phyloP scores from a whole-genome alignment of 2,329 filamentous ascomycete species.

The Aureobasidium leucospermi region DNA sequence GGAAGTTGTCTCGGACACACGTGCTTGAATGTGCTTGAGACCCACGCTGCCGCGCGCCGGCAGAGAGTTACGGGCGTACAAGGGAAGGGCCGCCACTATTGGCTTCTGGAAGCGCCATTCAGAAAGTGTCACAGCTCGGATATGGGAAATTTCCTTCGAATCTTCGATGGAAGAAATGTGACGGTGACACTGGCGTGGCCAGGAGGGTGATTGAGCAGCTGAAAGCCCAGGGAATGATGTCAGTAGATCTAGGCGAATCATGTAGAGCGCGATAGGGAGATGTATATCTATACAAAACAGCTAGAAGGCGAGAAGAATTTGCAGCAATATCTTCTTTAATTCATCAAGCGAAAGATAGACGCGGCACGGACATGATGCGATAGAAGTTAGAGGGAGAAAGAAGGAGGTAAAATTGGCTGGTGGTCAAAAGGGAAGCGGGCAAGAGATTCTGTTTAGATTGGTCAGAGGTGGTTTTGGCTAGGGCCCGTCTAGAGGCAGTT shows the following conservation, averaged over 20 bases:
- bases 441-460: neutral
- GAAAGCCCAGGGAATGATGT: neutral
- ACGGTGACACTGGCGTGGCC: neutral
- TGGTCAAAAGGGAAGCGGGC: neutral
- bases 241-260: neutral
- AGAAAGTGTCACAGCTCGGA: conserved; percentile 1
- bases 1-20: neutral
- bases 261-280: neutral
- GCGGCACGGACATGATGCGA: conserved; percentile 4
- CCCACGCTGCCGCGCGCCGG: neutral
- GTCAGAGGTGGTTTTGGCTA: neutral
- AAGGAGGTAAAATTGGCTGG: neutral
- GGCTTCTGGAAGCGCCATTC: conserved; percentile 9
- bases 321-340: neutral
- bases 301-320: conserved; percentile 6
- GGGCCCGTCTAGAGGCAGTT: conserved; percentile 7
- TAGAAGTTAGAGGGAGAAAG: neutral
- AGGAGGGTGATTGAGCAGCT: neutral
- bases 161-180: neutral
- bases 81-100: conserved; percentile 6
- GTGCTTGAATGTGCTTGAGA: neutral
- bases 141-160: neutral
- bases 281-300: conserved; percentile 6
- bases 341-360: neutral
- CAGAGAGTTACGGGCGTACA: neutral